phyloP scores from a whole-genome alignment of 345 rosid genomes.

The Eutrema yunnanense region DNA sequence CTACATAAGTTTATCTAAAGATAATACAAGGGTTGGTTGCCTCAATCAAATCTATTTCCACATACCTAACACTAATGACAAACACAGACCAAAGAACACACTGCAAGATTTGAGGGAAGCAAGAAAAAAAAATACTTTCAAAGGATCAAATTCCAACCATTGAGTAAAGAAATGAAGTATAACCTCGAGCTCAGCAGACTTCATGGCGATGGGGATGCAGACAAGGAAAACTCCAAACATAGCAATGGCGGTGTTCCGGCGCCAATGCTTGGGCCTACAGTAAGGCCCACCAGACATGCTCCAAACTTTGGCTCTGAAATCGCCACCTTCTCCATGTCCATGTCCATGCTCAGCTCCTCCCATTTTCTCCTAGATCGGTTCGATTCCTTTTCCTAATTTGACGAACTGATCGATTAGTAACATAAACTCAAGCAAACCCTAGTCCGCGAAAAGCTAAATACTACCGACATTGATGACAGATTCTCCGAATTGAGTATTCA shows the following conservation, averaged over 20 bases:
- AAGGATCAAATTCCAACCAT: not conserved
- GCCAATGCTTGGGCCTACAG: slow-evolving; percentile 96
- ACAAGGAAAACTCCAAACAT: slow-evolving; percentile 76
- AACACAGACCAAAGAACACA: not conserved
- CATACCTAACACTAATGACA: not conserved
- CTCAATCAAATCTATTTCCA: not conserved
- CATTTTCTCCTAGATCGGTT: slow-evolving; percentile 21
- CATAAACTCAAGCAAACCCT: not conserved
- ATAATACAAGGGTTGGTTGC: not conserved
- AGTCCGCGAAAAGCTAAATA: not conserved
- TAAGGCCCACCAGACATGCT: slow-evolving; percentile 89
- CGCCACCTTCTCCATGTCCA: slow-evolving; percentile 64
- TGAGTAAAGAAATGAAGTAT: not conserved
- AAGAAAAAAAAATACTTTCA: not conserved
- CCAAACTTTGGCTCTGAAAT: slow-evolving; percentile 91
- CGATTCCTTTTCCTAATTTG: not conserved
- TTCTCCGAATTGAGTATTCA: not conserved
- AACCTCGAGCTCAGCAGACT: slow-evolving; percentile 94
- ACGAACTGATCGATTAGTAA: not conserved
- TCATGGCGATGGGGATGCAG: slow-evolving; percentile 89
- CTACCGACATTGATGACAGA: not conserved
- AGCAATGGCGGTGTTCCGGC: slow-evolving; percentile 92
- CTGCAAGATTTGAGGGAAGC: not conserved
- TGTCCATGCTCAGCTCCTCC: slow-evolving; percentile 81
- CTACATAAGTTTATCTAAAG: not conserved